A percentile compares a stretch with the other conserved stretches of the same genome.
Conservation (phyloP, 306 rosid genomes). For the Fragaria ananassa region DNA sequence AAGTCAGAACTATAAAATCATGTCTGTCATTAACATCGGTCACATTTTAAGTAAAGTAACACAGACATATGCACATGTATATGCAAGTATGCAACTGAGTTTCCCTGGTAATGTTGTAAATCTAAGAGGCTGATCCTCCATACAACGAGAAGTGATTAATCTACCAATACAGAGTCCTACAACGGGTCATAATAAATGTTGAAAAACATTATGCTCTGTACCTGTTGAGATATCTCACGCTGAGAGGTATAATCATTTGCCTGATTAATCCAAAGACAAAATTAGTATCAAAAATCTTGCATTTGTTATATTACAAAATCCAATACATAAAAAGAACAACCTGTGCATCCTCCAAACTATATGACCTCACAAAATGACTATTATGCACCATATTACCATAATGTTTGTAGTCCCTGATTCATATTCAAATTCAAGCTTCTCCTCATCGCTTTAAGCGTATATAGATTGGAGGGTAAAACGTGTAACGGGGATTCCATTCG, state of each 20-base stretch:
- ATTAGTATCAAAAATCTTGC: background rate
- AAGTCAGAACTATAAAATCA: background rate
- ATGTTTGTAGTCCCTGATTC: slow-evolving; percentile 92
- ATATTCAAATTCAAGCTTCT: slow-evolving; percentile 94
- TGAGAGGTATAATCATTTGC: slow-evolving; percentile 69
- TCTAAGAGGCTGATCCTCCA: background rate
- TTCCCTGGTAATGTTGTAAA: background rate
- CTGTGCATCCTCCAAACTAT: background rate
- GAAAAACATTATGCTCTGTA: slow-evolving; percentile 25
- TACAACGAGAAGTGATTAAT: background rate
- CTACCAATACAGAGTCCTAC: background rate
- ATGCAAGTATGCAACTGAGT: background rate
- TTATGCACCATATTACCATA: slow-evolving; percentile 51
- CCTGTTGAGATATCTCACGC: slow-evolving; percentile 88
- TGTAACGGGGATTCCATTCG: slow-evolving; percentile 92
- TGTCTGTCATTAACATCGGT: background rate
- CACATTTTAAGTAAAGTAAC: background rate
- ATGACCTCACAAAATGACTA: background rate
- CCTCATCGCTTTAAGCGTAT: slow-evolving; percentile 86
- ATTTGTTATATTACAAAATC: background rate
- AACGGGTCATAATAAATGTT: background rate
- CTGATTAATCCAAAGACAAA: slow-evolving; percentile 37
- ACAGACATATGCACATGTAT: background rate
- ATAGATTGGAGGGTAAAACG: slow-evolving; percentile 85
- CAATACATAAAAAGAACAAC: background rate